A percentile compares a stretch with the other conserved stretches of the same genome.
Conservation (phyloP, 768 basidiomycete genomes). For the Pleurotus sapidus region DNA sequence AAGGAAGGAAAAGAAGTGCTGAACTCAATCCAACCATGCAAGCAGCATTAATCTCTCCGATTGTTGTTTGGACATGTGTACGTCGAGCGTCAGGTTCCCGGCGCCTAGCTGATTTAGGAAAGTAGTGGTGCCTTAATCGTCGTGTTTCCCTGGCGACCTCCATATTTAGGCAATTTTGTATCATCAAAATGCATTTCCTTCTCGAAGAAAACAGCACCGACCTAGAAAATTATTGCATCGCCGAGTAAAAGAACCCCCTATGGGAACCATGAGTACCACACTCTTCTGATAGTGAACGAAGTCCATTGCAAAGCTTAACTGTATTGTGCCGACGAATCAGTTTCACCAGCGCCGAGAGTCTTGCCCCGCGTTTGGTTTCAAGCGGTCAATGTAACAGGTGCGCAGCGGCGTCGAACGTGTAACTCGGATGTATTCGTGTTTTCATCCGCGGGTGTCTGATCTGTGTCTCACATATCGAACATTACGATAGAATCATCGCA, state of each 20-base stretch:
- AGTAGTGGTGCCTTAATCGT: slow-evolving; percentile 2
- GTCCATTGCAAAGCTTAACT: too few species aligned
- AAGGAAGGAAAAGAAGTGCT: slow-evolving; percentile 2
- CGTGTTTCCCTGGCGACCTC: neutral
- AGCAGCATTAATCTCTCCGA: neutral
- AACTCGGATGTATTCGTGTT: too few species aligned
- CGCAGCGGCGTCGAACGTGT: too few species aligned
- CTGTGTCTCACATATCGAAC: neutral
- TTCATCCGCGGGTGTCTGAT: too few species aligned
- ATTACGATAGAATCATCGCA: neutral
- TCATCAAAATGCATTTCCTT: slow-evolving; percentile 1
- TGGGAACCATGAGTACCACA: too few species aligned
- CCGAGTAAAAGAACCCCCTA: too few species aligned
- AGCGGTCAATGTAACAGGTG: too few species aligned
- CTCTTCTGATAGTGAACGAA: too few species aligned
- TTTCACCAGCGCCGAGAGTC: too few species aligned
- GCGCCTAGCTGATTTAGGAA: slow-evolving; percentile 1
- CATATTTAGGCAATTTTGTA: neutral
- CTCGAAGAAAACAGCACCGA: neutral
- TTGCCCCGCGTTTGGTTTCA: too few species aligned
- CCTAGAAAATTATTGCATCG: neutral
- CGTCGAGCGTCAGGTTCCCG: neutral
- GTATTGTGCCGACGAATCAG: too few species aligned
- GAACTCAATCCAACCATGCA: neutral
- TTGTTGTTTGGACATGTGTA: neutral